Conservation (phyloP, 169 alveolate species). For the Eimeria falciformis region DNA sequence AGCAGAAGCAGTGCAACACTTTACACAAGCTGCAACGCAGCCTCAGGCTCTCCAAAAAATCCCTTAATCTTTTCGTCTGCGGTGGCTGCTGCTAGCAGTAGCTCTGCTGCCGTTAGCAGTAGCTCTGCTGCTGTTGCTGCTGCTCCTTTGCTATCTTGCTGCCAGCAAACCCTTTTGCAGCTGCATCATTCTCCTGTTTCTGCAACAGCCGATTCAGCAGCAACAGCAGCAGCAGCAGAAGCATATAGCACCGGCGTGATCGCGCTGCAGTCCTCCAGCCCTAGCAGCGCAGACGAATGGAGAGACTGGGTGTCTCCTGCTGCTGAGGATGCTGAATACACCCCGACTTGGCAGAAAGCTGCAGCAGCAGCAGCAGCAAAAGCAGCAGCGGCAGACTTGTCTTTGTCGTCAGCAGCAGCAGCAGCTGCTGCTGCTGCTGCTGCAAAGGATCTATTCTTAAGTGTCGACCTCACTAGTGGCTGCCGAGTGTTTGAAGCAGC, state of each 20-base stretch:
- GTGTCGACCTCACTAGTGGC: neutral
- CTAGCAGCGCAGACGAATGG: neutral
- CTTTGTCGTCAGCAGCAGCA: neutral
- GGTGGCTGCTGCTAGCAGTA: constrained; percentile 7
- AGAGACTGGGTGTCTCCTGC: neutral
- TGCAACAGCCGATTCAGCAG: neutral
- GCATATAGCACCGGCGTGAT: neutral
- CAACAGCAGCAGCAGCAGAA: constrained; percentile 44
- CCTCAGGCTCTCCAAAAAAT: neutral
- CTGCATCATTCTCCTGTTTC: constrained; percentile 1
- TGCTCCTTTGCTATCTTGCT: neutral
- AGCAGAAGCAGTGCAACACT: neutral
- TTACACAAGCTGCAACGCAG: neutral
- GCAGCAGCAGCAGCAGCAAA: constrained; percentile 19
- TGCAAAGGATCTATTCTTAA: neutral
- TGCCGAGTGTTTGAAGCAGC: neutral
- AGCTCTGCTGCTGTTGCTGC: constrained; percentile 33
- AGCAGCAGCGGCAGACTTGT: neutral
- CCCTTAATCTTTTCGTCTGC: neutral
- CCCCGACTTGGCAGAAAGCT: too few species aligned
- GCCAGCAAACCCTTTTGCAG: neutral
- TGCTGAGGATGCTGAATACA: neutral
- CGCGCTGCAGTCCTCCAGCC: neutral
- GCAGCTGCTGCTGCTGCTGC: constrained; percentile 16
- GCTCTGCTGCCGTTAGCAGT: neutral